Conservation (phyloP, 2,329 filamentous ascomycete species). For the Bipolaris gigantea region DNA sequence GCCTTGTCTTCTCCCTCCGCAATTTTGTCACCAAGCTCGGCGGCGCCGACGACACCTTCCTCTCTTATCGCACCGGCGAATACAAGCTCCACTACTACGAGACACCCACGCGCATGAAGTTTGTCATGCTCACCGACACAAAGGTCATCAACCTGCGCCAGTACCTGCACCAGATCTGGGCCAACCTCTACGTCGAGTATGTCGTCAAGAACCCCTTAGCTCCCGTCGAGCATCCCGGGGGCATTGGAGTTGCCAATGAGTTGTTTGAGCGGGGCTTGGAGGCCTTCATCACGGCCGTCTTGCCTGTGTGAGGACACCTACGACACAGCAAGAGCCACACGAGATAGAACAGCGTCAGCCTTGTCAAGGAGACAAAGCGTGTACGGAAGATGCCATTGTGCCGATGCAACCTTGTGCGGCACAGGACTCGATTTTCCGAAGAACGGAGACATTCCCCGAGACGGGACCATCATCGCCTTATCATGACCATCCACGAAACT, state of each 20-base stretch:
- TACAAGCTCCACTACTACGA: constrained; percentile 99
- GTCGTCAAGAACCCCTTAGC: constrained; percentile 68
- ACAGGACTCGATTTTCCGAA: not conserved
- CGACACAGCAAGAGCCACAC: not conserved
- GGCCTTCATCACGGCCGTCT: constrained; percentile 66
- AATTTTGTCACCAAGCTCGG: constrained; percentile 97
- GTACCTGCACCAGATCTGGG: constrained; percentile 96
- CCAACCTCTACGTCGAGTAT: constrained; percentile 96
- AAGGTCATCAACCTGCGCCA: constrained; percentile 87
- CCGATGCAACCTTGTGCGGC: not conserved
- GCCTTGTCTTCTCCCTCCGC: constrained; percentile 91
- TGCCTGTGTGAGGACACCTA: constrained; percentile 33
- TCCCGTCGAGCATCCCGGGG: constrained; percentile 62
- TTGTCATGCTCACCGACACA: constrained; percentile 94
- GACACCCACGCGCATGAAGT: constrained; percentile 91
- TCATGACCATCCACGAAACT: not conserved
- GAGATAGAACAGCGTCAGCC: not conserved
- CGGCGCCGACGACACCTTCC: constrained; percentile 87
- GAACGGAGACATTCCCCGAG: not conserved
- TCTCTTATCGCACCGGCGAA: constrained; percentile 87
- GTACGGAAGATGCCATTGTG: not conserved
- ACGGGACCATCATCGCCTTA: not conserved
- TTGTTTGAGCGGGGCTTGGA: constrained; percentile 69
- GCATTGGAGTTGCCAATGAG: constrained; percentile 65
- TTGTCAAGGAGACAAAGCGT: not conserved